Percentiles rank a stretch among this genome's conserved stretches.
Evolutionary conservation across 768 basidiomycete species (phyloP).

Genomic region (Neoboletus brunneissimus): DNA sequence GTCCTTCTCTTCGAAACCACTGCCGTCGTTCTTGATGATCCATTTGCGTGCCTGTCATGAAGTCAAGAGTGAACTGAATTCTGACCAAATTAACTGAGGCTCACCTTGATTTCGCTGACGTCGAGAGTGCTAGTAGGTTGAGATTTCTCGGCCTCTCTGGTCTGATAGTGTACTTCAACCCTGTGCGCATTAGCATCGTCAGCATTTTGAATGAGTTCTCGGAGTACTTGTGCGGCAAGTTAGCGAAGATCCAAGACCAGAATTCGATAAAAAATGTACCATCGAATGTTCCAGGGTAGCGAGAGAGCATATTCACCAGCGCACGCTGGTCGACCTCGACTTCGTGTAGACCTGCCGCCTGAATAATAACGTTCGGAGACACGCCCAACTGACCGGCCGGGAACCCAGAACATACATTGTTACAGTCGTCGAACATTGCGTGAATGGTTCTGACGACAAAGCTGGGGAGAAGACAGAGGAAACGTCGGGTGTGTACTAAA

Average conservation of each 20-base stretch:
- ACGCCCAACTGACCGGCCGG: too few relatives aligned
- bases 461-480: background rate
- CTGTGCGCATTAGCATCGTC: conserved; percentile 43
- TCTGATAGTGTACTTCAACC: conserved; percentile 38
- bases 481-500: background rate
- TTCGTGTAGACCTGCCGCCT: conserved; percentile 4
- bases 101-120: background rate
- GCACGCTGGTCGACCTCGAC: background rate
- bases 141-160: conserved; percentile 1
- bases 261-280: background rate
- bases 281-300: too few relatives aligned
- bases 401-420: conserved; percentile 8
- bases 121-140: background rate
- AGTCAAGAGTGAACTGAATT: too few relatives aligned
- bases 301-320: too few relatives aligned
- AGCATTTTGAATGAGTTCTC: conserved; percentile 31
- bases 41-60: too few relatives aligned
- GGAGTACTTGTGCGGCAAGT: conserved; percentile 33
- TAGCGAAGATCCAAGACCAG: background rate
- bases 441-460: background rate
- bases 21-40: too few relatives aligned
- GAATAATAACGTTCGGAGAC: background rate
- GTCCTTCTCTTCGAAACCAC: background rate
- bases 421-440: background rate
- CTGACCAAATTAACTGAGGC: background rate